Evolutionary conservation across 495 filamentous ascomycete species (phyloP).

Genomic region (Hypoxylon lienhwacheense): DNA sequence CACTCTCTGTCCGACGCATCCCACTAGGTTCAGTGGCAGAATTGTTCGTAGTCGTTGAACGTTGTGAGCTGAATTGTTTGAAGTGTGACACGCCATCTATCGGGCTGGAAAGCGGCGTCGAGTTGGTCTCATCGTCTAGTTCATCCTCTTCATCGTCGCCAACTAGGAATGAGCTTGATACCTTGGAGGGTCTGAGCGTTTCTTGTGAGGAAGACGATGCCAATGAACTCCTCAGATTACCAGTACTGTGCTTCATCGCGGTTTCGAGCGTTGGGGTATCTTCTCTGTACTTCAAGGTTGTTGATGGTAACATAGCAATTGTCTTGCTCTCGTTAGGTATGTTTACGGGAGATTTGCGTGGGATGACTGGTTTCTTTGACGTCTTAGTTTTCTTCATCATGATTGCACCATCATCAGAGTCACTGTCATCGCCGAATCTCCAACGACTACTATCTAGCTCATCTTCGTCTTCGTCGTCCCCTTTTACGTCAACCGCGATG

Average conservation of each 20-base stretch:
- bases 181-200: slow-evolving; percentile 69
- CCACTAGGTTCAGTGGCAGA: slow-evolving; percentile 50
- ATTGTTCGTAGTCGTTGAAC: slow-evolving; percentile 42
- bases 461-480: slow-evolving; percentile 69
- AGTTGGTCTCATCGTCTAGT: slow-evolving; percentile 63
- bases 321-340: slow-evolving; percentile 74
- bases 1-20: slow-evolving; percentile 72
- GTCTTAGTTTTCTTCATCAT: slow-evolving; percentile 73
- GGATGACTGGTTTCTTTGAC: slow-evolving; percentile 46
- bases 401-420: slow-evolving; percentile 74
- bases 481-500: slow-evolving; percentile 87
- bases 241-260: slow-evolving; percentile 57
- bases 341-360: slow-evolving; percentile 48
- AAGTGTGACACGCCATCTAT: slow-evolving; percentile 17
- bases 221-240: slow-evolving; percentile 53
- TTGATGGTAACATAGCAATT: slow-evolving; percentile 90
- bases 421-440: slow-evolving; percentile 59
- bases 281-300: slow-evolving; percentile 84
- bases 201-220: slow-evolving; percentile 74
- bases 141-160: slow-evolving; percentile 46
- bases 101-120: slow-evolving; percentile 35
- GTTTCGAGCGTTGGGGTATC: slow-evolving; percentile 73
- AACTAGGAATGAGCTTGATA: slow-evolving; percentile 70
- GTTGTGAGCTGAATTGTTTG: slow-evolving; percentile 36
- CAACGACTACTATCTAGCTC: slow-evolving; percentile 48